Base-by-base conservation (phyloP, 2,329 filamentous ascomycete genomes). In the Fusarium sp. region DNA sequence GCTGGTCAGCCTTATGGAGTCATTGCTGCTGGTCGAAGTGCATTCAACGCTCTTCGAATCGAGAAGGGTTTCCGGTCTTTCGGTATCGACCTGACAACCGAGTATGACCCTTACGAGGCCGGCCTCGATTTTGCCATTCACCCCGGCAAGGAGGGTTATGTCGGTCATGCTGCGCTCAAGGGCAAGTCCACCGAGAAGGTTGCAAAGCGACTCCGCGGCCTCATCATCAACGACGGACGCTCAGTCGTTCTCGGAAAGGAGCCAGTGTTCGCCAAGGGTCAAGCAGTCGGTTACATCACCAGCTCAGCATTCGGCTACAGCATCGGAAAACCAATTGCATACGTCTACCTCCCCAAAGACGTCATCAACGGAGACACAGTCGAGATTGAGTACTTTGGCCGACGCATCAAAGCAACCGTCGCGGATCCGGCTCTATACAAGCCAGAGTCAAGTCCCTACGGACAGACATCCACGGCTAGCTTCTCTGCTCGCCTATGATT, bases 161-260 rank as follows among this genome's bases (percentile, higher is more conserved):
- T 90, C 10, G 90, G 90, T 0, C 84, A 87, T 57, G 79, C 79
- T 6, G 88, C 89, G 0, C 76, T 91, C 10, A 79, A 84, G 70
- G 80, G 80, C 0, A 82, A 82, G 0, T 83, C 85, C 0, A 82
- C 79, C 6, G 78, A 84, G 34, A 80, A 81, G 2, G 75, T 77
- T 0, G 71, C 78, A 0, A 81, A 81, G 22, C 72, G 83, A 61
- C 73, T 88, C 6, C 84, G 88, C 2, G 89, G 87, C 64, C 78
- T 92, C 2, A 88, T 85, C 0, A 75, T 92, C 34, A 84, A 91
- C 45, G 89, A 92, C 68, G 87, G 88, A 0, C 80, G 78, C 6
- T 91, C 89, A 0, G 82, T 91, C 71, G 84, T 91, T 0, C 79
- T 92, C 1, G 90, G 90, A 7, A 91, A 91, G 76, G 90, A 92